Evolutionary conservation across 371 early-diverging fungal species (phyloP).

Genomic region (Mucor indicus): DNA sequence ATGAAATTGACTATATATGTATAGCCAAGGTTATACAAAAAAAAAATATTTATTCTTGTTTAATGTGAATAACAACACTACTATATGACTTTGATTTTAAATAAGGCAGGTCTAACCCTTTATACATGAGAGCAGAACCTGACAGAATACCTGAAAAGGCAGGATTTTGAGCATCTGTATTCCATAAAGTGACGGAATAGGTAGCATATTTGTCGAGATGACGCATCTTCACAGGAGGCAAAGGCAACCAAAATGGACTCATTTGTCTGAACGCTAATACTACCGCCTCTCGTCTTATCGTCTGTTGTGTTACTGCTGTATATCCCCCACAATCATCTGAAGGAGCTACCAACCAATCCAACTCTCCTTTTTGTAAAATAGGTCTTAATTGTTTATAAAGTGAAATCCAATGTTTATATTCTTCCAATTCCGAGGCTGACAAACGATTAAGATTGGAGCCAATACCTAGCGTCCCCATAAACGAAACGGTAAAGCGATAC

Average conservation of each 20-base stretch:
- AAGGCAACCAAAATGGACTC: conserved; percentile 26
- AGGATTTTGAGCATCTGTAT: conserved; percentile 12
- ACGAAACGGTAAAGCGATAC: conserved; percentile 39
- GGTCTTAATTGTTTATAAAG: conserved; percentile 32
- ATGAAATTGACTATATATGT: no score
- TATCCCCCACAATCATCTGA: neutral
- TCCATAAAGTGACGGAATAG: conserved; percentile 22
- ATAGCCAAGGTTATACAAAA: no score
- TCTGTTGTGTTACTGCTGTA: conserved; percentile 20
- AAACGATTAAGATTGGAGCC: conserved; percentile 23
- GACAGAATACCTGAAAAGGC: conserved; percentile 16
- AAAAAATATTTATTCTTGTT: no score
- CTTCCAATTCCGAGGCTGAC: conserved; percentile 7
- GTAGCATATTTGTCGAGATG: conserved; percentile 6
- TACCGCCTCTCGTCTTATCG: conserved; percentile 18
- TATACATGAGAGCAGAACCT: conserved; percentile 26
- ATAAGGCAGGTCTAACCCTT: conserved; percentile 22
- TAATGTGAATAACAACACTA: conserved; percentile 15
- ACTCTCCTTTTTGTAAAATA: conserved; percentile 26
- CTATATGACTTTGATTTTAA: conserved; percentile 15
- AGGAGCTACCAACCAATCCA: conserved; percentile 33
- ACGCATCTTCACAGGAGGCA: conserved; percentile 21
- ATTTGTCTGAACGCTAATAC: conserved; percentile 27
- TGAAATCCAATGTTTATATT: conserved; percentile 26
- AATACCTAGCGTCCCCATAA: conserved; percentile 37